Percentiles rank a stretch among this genome's conserved stretches.
phyloP scores from a whole-genome alignment of 306 rosid genomes.

The Amphicarpaea edgeworthii region DNA sequence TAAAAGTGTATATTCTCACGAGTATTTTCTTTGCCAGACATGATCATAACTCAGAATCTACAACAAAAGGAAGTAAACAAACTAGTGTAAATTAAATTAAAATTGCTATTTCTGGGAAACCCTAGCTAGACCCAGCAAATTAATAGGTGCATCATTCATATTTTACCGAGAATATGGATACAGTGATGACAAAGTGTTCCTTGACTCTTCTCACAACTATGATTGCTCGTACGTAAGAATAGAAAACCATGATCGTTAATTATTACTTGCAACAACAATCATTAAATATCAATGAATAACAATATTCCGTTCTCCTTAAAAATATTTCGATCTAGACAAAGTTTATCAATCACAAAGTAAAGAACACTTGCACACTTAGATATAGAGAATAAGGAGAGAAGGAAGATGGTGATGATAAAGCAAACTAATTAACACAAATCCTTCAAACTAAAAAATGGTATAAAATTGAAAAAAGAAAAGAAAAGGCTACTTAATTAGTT shows the following conservation, averaged over 20 bases:
- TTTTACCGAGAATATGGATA: constrained; percentile 5
- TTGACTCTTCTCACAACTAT: constrained; percentile 28
- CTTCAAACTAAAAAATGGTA: constrained; percentile 42
- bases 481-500: constrained; percentile 10
- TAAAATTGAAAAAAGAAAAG: neutral
- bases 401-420: constrained; percentile 5
- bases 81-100: neutral
- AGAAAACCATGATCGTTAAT: constrained; percentile 34
- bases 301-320: constrained; percentile 6
- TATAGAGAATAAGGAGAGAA: neutral
- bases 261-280: constrained; percentile 5
- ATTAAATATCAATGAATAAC: constrained; percentile 13
- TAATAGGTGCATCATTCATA: constrained; percentile 33
- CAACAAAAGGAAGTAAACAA: constrained; percentile 3
- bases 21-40: neutral
- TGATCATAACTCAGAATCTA: neutral
- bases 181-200: constrained; percentile 27
- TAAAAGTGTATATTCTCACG: too few relatives aligned
- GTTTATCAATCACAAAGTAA: constrained; percentile 41
- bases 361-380: constrained; percentile 32
- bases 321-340: constrained; percentile 30
- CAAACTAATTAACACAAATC: constrained; percentile 39
- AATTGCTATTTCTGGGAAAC: constrained; percentile 25
- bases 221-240: constrained; percentile 33
- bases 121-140: constrained; percentile 47